Conservation (phyloP, 805 yeast genomes). For the Danielozyma ontarioensis region DNA sequence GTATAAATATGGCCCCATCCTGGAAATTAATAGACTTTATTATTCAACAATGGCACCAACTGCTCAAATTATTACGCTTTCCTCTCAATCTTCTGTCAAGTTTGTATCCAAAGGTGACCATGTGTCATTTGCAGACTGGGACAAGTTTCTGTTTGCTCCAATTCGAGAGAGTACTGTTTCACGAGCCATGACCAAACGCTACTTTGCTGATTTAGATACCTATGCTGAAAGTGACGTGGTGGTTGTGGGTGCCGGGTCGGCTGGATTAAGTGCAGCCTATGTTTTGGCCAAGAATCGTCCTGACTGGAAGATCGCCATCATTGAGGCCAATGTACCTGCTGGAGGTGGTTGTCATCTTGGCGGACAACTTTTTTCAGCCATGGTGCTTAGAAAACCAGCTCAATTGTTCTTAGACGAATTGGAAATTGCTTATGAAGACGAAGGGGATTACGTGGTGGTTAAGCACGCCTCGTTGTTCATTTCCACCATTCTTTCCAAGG, state of each 20-base stretch:
- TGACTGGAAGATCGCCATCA: conserved; percentile 65
- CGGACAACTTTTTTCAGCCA: conserved; percentile 72
- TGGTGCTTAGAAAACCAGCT: conserved; percentile 80
- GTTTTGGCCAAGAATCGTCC: conserved; percentile 69
- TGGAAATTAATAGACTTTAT: no score
- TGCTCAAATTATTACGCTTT: no score
- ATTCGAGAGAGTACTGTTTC: conserved; percentile 76
- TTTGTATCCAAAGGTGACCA: conserved; percentile 7
- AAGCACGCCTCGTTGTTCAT: conserved; percentile 77
- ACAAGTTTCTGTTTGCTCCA: conserved; percentile 60
- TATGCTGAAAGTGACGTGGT: conserved; percentile 72
- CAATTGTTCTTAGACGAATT: conserved; percentile 60
- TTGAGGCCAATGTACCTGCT: conserved; percentile 70
- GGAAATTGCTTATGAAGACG: conserved; percentile 66
- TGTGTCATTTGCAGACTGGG: conserved; percentile 54
- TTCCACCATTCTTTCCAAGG: conserved; percentile 65
- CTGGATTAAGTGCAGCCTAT: conserved; percentile 75
- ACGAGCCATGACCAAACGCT: conserved; percentile 73
- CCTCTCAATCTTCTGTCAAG: no score
- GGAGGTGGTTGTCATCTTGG: conserved; percentile 83
- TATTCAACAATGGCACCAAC: no score
- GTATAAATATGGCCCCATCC: no score
- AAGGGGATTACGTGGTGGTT: conserved; percentile 75
- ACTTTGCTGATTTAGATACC: conserved; percentile 67
- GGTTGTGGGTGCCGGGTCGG: conserved; percentile 74